Evolutionary conservation across 495 filamentous ascomycete genomes (phyloP).

Genomic region (Annulohypoxylon nitens): DNA sequence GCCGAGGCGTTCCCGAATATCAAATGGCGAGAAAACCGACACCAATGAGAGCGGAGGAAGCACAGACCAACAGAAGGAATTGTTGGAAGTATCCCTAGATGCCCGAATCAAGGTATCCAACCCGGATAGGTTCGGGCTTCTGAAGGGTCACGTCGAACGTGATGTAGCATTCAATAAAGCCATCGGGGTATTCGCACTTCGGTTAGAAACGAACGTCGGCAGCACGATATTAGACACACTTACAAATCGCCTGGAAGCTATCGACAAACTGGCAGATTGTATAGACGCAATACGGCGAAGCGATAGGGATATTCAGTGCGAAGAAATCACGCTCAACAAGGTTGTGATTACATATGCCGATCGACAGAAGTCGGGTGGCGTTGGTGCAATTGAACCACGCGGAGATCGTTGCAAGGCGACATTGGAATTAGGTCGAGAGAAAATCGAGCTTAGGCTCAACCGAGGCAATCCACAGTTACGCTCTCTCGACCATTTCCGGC

Average conservation of each 20-base stretch:
- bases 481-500: constrained; percentile 72
- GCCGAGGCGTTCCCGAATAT: constrained; percentile 20
- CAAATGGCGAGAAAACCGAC: constrained; percentile 17
- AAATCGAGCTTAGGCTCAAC: constrained; percentile 68
- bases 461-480: constrained; percentile 80
- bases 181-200: constrained; percentile 70
- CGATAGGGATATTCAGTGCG: constrained; percentile 62
- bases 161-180: constrained; percentile 70
- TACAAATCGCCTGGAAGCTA: constrained; percentile 66
- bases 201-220: constrained; percentile 69
- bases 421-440: constrained; percentile 51
- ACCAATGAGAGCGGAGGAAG: constrained; percentile 37
- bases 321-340: constrained; percentile 69
- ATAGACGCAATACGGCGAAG: constrained; percentile 70
- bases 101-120: constrained; percentile 56
- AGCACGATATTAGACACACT: constrained; percentile 67
- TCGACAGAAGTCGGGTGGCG: constrained; percentile 27
- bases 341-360: constrained; percentile 73
- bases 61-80: constrained; percentile 43
- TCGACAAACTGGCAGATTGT: constrained; percentile 75
- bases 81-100: constrained; percentile 53
- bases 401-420: constrained; percentile 55
- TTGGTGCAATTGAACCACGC: constrained; percentile 33
- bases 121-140: constrained; percentile 58
- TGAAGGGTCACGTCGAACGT: constrained; percentile 66